Percentiles rank a stretch among this genome's conserved stretches.
Conservation (phyloP, 2,329 filamentous ascomycete species). For the Alternaria consortialis region DNA sequence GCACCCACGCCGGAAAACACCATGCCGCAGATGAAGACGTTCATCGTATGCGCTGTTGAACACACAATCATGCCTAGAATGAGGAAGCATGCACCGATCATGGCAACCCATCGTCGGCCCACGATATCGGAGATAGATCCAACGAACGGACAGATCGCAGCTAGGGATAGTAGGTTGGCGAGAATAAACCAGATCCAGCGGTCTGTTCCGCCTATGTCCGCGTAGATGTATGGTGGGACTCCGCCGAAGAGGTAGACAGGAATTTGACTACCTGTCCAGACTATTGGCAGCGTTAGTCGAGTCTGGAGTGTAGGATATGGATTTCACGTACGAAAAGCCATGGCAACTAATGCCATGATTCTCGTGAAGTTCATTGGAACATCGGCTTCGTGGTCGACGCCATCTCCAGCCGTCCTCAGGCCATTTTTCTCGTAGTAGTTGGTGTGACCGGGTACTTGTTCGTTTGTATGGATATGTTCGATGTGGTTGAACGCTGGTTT, state of each 20-base stretch:
- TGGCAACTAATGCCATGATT: constrained; percentile 63
- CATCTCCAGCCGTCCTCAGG: constrained; percentile 48
- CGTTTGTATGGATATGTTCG: constrained; percentile 50
- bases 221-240: constrained; percentile 61
- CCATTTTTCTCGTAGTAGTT: constrained; percentile 60
- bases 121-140: constrained; percentile 54
- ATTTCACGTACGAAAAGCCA: constrained; percentile 21
- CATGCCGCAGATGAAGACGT: constrained; percentile 39
- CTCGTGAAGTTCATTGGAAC: constrained; percentile 24
- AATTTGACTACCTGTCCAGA: constrained; percentile 70
- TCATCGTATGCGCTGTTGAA: constrained; percentile 39
- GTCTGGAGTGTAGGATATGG: not conserved
- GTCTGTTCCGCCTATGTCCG: constrained; percentile 67
- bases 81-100: constrained; percentile 42
- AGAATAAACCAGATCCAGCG: constrained; percentile 66
- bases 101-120: constrained; percentile 43
- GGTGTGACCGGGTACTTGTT: constrained; percentile 47
- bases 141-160: constrained; percentile 69
- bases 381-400: constrained; percentile 25
- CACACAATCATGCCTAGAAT: constrained; percentile 46
- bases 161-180: constrained; percentile 63
- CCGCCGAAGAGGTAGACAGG: constrained; percentile 55
- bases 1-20: constrained; percentile 70
- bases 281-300: constrained; percentile 7
- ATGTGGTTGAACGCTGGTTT: constrained; percentile 28